Conservation (phyloP, 2,329 filamentous ascomycete genomes). For the Drechslerella coelobrocha region DNA sequence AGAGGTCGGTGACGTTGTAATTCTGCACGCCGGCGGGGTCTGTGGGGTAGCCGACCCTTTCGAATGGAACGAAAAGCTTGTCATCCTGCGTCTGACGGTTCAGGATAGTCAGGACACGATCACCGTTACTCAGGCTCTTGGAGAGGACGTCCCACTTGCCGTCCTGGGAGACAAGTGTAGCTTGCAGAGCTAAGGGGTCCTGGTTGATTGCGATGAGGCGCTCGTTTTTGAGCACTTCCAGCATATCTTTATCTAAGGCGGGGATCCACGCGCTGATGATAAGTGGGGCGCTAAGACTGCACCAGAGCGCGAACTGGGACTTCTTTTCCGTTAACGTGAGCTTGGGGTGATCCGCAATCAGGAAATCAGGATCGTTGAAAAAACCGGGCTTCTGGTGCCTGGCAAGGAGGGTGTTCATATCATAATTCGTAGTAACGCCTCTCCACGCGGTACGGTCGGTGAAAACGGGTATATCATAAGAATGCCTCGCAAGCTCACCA, state of each 20-base stretch:
- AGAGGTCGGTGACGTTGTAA: conserved; percentile 60
- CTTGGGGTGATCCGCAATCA: conserved; percentile 58
- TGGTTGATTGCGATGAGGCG: conserved; percentile 61
- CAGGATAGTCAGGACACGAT: conserved; percentile 62
- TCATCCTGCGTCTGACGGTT: conserved; percentile 58
- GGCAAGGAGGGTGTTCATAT: conserved; percentile 59
- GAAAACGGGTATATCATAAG: conserved; percentile 60
- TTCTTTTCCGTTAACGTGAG: conserved; percentile 57
- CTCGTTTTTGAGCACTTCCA: conserved; percentile 59
- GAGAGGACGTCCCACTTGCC: conserved; percentile 61
- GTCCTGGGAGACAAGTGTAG: conserved; percentile 62
- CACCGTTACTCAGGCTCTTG: conserved; percentile 61
- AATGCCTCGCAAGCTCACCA: conserved; percentile 61
- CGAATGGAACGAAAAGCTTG: conserved; percentile 57
- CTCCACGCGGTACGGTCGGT: conserved; percentile 60
- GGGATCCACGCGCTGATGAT: conserved; percentile 60
- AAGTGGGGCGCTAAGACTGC: conserved; percentile 57
- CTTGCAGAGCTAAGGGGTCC: conserved; percentile 60
- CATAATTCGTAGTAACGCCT: conserved; percentile 63
- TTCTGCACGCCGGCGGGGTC: conserved; percentile 53
- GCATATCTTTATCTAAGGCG: conserved; percentile 56
- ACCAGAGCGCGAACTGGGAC: conserved; percentile 58
- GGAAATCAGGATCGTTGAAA: conserved; percentile 59
- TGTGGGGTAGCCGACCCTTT: conserved; percentile 58
- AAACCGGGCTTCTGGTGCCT: conserved; percentile 59